A percentile compares a stretch with the other conserved stretches of the same genome.
phyloP scores from a whole-genome alignment of 2,329 filamentous ascomycete species.

The Calonectria pseudoreteaudii region DNA sequence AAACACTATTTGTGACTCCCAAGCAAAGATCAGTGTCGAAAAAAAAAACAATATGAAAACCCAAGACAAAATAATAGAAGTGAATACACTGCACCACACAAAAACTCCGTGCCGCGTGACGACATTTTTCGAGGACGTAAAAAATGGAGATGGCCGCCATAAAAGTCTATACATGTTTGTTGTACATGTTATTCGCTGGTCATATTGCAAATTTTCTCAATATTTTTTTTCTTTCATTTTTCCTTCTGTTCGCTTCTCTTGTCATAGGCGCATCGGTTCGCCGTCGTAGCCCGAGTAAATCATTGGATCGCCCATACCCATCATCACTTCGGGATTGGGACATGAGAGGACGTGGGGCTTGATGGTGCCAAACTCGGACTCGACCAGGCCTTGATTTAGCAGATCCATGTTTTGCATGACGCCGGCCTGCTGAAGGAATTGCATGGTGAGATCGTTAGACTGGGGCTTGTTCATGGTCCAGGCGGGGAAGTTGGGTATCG shows the following conservation, averaged over 20 bases:
- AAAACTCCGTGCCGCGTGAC: slow-evolving; percentile 40
- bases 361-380: slow-evolving; percentile 65
- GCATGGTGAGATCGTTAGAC: slow-evolving; percentile 47
- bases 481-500: slow-evolving; percentile 46
- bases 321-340: slow-evolving; percentile 66
- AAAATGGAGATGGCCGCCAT: slow-evolving; percentile 36
- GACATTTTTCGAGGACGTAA: slow-evolving; percentile 34
- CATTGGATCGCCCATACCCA: slow-evolving; percentile 69
- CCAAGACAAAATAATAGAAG: slow-evolving; percentile 22
- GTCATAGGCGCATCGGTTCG: slow-evolving; percentile 55
- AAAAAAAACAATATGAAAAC: slow-evolving; percentile 2
- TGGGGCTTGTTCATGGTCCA: slow-evolving; percentile 47
- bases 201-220: not conserved
- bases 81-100: slow-evolving; percentile 6
- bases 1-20: slow-evolving; percentile 20
- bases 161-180: slow-evolving; percentile 40
- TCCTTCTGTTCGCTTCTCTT: not conserved
- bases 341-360: slow-evolving; percentile 67
- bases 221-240: not conserved
- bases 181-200: slow-evolving; percentile 24
- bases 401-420: slow-evolving; percentile 58
- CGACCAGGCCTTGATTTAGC: slow-evolving; percentile 62
- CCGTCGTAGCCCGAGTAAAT: slow-evolving; percentile 66
- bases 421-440: slow-evolving; percentile 57
- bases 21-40: not conserved